Evolutionary conservation across 192 early-diverging fungal genomes (phyloP), one percentile per base, ranked within the genome.

Genomic region (Coemansia brasiliensis): DNA sequence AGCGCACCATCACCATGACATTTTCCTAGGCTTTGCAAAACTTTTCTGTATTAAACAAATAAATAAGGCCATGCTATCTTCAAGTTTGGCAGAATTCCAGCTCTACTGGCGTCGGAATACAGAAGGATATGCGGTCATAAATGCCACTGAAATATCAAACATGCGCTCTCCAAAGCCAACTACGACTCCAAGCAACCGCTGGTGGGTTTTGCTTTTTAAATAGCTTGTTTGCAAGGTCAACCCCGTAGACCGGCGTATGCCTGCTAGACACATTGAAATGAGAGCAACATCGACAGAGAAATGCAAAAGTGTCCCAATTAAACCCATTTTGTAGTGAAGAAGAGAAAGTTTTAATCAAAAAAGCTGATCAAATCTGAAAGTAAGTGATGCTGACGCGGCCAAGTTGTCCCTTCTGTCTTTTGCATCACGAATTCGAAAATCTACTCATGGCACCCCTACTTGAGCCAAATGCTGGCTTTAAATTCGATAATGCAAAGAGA

Each of bases 401-500:
- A 35, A 37, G 20, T 40, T 24, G 17, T 43, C 1, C 24, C 20
- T 45, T 49, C 17, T 13, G n/a, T 17, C 49, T 24, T 49, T 22
- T 50, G 17, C n/a, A 18, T 37, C 27, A 15, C 37, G 12, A 35
- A 56, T 29, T 56, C 29, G 26, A 18, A 29, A 40, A 38, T 16
- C 46, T 15, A 46, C 37, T 27, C 21, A 70, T 77, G 74, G 41
- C 63, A 18, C 59, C 60, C 20, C 52, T 51, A 21, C 21, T 52
- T 39, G 74, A 77, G 58, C 39, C 63, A 29, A 44, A 54, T 15
- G 39, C 74, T 7, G 75, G 75, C 45, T 79, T 79, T 65, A 71
- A 79, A 41, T 79, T 79, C 42, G 75, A 79, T 49, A 79, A 77
- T 66, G 65, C 67, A 20, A 79, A 67, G 60, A 60, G 96, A 53